Conservation (phyloP, 2,329 filamentous ascomycete species). For the Penicillium sp. region DNA sequence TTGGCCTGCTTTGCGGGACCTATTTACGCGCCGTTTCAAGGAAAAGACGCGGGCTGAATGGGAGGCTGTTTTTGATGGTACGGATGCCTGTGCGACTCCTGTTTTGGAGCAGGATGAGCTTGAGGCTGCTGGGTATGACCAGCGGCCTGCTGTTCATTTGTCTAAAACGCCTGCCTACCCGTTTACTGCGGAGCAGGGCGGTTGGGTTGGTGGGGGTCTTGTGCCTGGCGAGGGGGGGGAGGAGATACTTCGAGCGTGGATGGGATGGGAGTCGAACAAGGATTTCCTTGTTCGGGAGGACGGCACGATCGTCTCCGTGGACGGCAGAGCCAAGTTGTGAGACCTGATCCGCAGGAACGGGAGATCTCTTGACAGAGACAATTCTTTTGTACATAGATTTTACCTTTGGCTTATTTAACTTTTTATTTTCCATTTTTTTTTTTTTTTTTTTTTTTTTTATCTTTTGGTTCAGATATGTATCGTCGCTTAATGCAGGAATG, state of each 20-base stretch:
- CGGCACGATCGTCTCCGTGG: constrained; percentile 60
- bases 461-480: not conserved
- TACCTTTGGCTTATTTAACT: not conserved
- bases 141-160: constrained; percentile 52
- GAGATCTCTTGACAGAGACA: not conserved
- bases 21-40: constrained; percentile 66
- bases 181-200: constrained; percentile 60
- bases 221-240: constrained; percentile 71
- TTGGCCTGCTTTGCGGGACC: constrained; percentile 66
- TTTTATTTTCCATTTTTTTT: not conserved
- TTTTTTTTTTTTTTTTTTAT: not conserved
- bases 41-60: constrained; percentile 72
- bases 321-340: constrained; percentile 33
- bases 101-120: constrained; percentile 76
- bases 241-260: constrained; percentile 67
- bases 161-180: constrained; percentile 66
- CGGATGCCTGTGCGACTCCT: constrained; percentile 89
- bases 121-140: constrained; percentile 55
- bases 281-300: constrained; percentile 65
- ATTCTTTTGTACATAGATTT: not conserved
- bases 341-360: not conserved
- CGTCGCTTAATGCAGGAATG: not conserved
- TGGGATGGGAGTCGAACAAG: constrained; percentile 70
- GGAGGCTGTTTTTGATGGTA: constrained; percentile 83
- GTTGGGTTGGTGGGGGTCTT: constrained; percentile 64